Base-by-base conservation (phyloP, 2,329 filamentous ascomycete genomes). In the Calonectria pseudoreteaudii region DNA sequence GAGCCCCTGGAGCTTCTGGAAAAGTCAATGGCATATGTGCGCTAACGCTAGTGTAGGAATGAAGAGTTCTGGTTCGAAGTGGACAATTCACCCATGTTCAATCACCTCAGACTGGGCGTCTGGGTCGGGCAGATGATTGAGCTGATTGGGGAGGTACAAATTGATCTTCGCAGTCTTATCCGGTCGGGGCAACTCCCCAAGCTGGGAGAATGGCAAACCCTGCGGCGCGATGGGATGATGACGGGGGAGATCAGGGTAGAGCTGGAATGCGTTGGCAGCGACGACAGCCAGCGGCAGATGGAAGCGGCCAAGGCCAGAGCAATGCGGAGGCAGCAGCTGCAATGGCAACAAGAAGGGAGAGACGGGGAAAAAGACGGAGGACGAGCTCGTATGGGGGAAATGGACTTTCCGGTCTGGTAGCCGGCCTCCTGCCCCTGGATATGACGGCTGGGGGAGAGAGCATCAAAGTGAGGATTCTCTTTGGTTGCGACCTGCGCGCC, bases 361-460 rank as follows among this genome's bases (percentile, higher is more conserved):
- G 70, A 80, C 23, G 74, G 77, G 53, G 75, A 77, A 26, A 72
- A 71, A 36, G 70, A 80, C 28, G 74, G 77, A 58, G 74, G 78
- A 52, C 79, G 76, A 53, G 65, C 74, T 72, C 78, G 72, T 70
- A 74, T 75, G 16, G 77, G 78, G 36, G 77, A 79, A 60, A 74
- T 79, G 78, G 77, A 80, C 68, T 80, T 80, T 71, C 76, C 71
- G 49, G 79, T 80, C 49, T 80, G 79, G 79, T 80, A 53, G 36
- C 62, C 49, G 66, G 70, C 65, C 41, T 66, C n/a, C 28, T 44
- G 8, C 23, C 53, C 60, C 31, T 26, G 36, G 49, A 41, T 44
- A 44, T 20, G 23, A 50, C 60, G 52, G 20, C 36, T 44, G 34
- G 50, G 49, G 49, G 47, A 47, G 44, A 47, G 60, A 49, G 20